These are phyloP conservation scores for Ganoderma boninense DNA, from an alignment of 1,284 basidiomycete genomes.

Conservation along the genomic window DNA sequence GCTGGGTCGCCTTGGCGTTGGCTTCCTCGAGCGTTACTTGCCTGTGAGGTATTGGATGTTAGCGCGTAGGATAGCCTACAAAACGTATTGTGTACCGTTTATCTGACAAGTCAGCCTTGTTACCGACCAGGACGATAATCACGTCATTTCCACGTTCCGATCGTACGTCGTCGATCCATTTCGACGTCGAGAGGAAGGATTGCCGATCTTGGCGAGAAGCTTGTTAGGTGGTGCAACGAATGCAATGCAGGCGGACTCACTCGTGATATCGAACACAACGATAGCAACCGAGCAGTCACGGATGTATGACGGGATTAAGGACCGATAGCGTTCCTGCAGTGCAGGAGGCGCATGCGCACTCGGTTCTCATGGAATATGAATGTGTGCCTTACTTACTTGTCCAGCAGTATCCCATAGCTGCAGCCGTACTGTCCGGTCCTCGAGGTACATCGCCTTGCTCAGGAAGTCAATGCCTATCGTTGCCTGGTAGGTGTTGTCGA, in stretches of 20 bases:
- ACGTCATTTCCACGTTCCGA: conserved; percentile 98
- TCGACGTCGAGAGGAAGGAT: conserved; percentile 96
- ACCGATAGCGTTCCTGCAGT: conserved; percentile 92
- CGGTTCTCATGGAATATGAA: background rate
- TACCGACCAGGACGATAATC: conserved; percentile 98
- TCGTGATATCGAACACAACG: conserved; percentile 99
- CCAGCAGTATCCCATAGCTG: conserved; percentile 99
- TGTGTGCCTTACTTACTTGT: conserved; percentile 65
- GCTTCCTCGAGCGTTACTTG: conserved; percentile 99
- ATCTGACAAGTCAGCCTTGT: conserved; percentile 97
- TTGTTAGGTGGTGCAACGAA: background rate
- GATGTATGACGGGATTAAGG: conserved; percentile 98
- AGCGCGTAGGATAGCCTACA: background rate
- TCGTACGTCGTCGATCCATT: conserved; percentile 99
- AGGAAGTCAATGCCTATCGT: conserved; percentile 99
- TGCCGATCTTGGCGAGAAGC: conserved; percentile 75
- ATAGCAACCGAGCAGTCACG: conserved; percentile 98
- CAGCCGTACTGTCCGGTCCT: conserved; percentile 96
- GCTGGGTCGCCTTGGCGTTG: conserved; percentile 90
- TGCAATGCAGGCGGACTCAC: conserved; percentile 57
- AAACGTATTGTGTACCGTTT: conserved; percentile 71
- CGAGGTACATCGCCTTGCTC: conserved; percentile 99
- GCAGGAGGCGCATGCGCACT: conserved; percentile 8
- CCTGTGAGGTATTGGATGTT: conserved; percentile 49
- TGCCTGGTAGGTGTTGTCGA: conserved; percentile 99